These are phyloP conservation scores for Cryoendolithus antarcticus DNA, from an alignment of 2,329 filamentous ascomycete genomes.

Conservation along the genomic window DNA sequence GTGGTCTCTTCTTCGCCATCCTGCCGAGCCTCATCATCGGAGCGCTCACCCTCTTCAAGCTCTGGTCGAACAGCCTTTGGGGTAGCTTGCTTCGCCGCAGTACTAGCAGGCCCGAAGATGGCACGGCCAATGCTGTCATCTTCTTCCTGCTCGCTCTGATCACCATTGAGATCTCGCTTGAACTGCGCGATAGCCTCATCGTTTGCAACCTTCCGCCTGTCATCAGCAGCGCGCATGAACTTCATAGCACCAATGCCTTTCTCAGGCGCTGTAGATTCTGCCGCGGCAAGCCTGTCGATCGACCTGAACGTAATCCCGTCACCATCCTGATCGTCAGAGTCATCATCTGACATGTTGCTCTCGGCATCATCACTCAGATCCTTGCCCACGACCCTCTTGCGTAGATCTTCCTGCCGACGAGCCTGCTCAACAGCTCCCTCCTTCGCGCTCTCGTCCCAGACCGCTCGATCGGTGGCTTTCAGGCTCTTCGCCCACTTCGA, in stretches of 20 bases:
- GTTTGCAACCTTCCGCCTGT: conserved; percentile 63
- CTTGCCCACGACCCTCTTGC: conserved; percentile 65
- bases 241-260: conserved; percentile 66
- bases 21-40: conserved; percentile 29
- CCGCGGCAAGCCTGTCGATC: conserved; percentile 29
- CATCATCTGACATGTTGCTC: conserved; percentile 36
- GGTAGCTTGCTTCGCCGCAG: conserved; percentile 19
- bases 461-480: conserved; percentile 64
- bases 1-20: background rate
- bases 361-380: conserved; percentile 41
- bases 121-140: conserved; percentile 55
- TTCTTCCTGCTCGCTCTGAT: conserved; percentile 38
- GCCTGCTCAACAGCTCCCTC: conserved; percentile 70
- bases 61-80: conserved; percentile 33
- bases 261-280: conserved; percentile 17
- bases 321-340: conserved; percentile 48
- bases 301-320: conserved; percentile 29
- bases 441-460: conserved; percentile 81
- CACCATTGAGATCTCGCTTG: conserved; percentile 28
- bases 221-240: conserved; percentile 89
- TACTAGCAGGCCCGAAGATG: conserved; percentile 48
- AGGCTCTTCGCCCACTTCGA: conserved; percentile 87
- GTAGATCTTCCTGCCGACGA: conserved; percentile 67
- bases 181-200: conserved; percentile 42
- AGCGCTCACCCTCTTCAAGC: conserved; percentile 48